A percentile compares a stretch with the other conserved stretches of the same genome.
Evolutionary conservation across 352 stramenopile genomes (phyloP).

Genomic region (Globisporangium viniferum): DNA sequence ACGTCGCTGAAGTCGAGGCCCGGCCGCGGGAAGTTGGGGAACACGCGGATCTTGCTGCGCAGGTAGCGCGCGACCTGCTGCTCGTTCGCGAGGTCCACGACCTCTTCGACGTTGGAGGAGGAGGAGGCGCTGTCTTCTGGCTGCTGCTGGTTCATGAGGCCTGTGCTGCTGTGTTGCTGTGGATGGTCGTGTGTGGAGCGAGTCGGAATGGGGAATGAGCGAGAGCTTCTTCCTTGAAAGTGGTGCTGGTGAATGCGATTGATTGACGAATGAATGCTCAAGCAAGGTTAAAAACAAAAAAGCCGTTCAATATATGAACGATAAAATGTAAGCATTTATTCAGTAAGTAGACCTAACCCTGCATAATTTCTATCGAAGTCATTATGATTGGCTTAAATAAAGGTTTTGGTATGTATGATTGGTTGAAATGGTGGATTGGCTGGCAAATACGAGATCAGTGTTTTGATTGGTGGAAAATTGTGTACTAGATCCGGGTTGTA

Average conservation of each 20-base stretch:
- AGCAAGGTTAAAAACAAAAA: background rate
- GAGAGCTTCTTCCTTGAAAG: background rate
- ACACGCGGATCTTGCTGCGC: constrained; percentile 64
- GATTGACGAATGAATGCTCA: background rate
- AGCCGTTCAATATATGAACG: no score
- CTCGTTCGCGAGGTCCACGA: constrained; percentile 39
- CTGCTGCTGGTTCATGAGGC: background rate
- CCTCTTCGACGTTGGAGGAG: background rate
- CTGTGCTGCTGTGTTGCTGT: background rate
- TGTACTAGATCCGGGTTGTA: no score
- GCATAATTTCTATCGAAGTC: no score
- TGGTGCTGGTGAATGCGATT: constrained; percentile 1
- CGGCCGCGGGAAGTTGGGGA: constrained; percentile 54
- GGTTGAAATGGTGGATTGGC: no score
- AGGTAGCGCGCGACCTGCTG: constrained; percentile 60
- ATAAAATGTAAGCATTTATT: no score
- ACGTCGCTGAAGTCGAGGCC: constrained; percentile 70
- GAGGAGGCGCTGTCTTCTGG: background rate
- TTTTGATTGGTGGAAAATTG: no score
- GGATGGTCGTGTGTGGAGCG: background rate
- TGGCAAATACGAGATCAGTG: no score
- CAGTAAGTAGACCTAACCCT: no score
- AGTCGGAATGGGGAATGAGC: background rate
- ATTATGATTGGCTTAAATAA: no score
- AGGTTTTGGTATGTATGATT: no score